Percentiles rank a stretch among this genome's conserved stretches.
Conservation (phyloP, 106 monocot species). For the Narthecium ossifragum region DNA sequence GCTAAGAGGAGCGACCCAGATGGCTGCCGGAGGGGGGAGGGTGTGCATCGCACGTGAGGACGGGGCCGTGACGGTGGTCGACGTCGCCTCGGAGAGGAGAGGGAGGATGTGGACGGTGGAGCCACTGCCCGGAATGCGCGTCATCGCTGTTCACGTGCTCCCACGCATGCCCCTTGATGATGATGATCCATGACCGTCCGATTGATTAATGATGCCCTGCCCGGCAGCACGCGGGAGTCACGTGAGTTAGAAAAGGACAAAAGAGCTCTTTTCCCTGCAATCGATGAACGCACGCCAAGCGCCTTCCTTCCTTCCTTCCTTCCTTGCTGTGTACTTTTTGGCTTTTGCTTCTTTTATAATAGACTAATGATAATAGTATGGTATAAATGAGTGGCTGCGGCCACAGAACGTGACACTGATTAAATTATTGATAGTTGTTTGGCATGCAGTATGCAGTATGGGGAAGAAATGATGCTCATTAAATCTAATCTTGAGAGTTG, state of each 20-base stretch:
- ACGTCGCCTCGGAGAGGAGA: constrained; percentile 13
- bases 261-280: constrained; percentile 2
- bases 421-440: too few species aligned
- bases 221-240: too few species aligned
- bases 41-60: constrained; percentile 45
- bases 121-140: constrained; percentile 37
- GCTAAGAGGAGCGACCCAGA: constrained; percentile 31
- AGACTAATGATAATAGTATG: too few species aligned
- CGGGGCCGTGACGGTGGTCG: constrained; percentile 34
- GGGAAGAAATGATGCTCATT: too few species aligned
- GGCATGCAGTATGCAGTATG: too few species aligned
- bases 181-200: constrained; percentile 13
- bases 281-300: too few species aligned
- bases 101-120: constrained; percentile 40
- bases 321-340: too few species aligned
- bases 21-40: constrained; percentile 44
- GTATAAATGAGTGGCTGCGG: too few species aligned
- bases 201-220: not conserved
- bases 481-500: too few species aligned
- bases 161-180: constrained; percentile 51
- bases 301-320: too few species aligned
- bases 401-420: too few species aligned
- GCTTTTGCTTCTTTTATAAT: too few species aligned
- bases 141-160: constrained; percentile 48
- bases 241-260: not conserved